Evolutionary conservation across 2,329 filamentous ascomycete genomes (phyloP).

Genomic region (Aspergillus clavatus): DNA sequence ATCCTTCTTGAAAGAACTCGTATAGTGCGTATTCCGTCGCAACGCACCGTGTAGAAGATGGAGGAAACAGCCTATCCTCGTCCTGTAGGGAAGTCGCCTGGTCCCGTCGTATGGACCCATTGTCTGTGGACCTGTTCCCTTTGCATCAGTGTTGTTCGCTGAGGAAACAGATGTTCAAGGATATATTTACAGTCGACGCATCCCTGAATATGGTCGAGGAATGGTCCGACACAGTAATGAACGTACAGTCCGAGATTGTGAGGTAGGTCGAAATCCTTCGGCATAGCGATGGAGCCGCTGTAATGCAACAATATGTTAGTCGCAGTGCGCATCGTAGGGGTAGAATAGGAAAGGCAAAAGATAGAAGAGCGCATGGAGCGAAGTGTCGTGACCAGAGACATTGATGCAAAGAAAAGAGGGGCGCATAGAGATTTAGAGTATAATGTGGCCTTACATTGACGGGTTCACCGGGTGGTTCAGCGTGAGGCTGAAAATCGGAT

Average conservation of each 20-base stretch:
- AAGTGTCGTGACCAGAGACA: not conserved
- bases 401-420: not conserved
- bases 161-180: conserved; percentile 1
- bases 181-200: conserved; percentile 21
- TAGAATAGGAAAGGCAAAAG: not conserved
- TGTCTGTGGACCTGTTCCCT: conserved; percentile 11
- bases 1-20: not conserved
- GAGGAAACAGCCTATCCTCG: conserved; percentile 22
- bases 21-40: not conserved
- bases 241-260: conserved; percentile 15
- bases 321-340: too few species aligned
- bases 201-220: conserved; percentile 17
- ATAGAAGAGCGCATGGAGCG: conserved; percentile 1
- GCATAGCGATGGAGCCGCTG: conserved; percentile 17
- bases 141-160: conserved; percentile 10
- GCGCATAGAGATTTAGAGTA: not conserved
- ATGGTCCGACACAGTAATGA: conserved; percentile 14
- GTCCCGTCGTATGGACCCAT: conserved; percentile 12
- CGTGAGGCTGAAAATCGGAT: not conserved
- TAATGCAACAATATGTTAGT: not conserved
- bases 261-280: conserved; percentile 10
- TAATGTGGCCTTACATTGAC: not conserved
- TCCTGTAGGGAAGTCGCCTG: conserved; percentile 9
- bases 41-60: conserved; percentile 13
- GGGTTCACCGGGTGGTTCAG: not conserved